Evolutionary conservation across 2,329 filamentous ascomycete species (phyloP).

Genomic region (Beauveria asiatica): DNA sequence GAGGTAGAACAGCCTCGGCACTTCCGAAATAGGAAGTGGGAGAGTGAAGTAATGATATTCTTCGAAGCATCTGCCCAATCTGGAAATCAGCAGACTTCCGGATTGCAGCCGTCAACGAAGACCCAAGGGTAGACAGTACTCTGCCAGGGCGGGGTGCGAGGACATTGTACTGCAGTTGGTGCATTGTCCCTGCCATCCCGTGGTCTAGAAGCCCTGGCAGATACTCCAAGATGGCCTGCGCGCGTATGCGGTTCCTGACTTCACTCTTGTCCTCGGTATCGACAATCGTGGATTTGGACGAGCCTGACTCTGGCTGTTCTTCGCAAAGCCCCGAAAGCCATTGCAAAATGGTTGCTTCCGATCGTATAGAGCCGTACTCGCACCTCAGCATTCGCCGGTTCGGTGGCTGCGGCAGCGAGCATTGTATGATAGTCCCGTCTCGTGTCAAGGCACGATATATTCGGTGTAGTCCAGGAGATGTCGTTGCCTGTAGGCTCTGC

Average conservation of each 20-base stretch:
- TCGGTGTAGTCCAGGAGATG: conserved; percentile 30
- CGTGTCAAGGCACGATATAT: conserved; percentile 35
- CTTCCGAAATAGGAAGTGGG: conserved; percentile 40
- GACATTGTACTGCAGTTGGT: conserved; percentile 34
- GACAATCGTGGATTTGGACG: not conserved
- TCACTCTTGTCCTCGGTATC: conserved; percentile 5
- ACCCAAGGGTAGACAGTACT: conserved; percentile 28
- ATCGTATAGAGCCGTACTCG: conserved; percentile 35
- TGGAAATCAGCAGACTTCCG: conserved; percentile 36
- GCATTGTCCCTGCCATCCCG: conserved; percentile 20
- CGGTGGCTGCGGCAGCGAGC: conserved; percentile 35
- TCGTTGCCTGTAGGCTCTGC: conserved; percentile 23
- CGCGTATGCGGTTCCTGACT: not conserved
- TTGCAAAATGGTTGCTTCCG: conserved; percentile 36
- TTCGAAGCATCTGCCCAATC: conserved; percentile 36
- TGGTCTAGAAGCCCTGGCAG: conserved; percentile 18
- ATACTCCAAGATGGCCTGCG: conserved; percentile 14
- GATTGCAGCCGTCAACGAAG: conserved; percentile 26
- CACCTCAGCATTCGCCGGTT: conserved; percentile 37
- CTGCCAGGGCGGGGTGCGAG: conserved; percentile 29
- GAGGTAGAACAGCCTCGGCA: conserved; percentile 20
- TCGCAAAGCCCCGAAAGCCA: conserved; percentile 30
- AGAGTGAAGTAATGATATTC: conserved; percentile 34
- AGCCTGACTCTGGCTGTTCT: not conserved
- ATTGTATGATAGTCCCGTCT: conserved; percentile 31